Base-by-base conservation (phyloP, 2,329 filamentous ascomycete species). In the Fusarium dimerum region DNA sequence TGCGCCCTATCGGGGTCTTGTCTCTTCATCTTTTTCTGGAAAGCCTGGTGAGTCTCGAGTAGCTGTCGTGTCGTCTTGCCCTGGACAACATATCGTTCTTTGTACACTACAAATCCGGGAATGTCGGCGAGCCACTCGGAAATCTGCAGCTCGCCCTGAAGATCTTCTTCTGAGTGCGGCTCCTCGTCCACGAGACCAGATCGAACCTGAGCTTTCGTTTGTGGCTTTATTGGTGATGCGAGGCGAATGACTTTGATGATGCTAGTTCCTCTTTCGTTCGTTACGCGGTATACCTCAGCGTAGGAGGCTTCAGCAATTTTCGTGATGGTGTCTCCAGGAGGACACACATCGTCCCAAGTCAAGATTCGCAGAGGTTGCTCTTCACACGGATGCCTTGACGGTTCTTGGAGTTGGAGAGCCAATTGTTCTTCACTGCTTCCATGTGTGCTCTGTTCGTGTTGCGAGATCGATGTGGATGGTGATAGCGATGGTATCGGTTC, bases 271-370 rank as follows among this genome's bases (percentile, higher is more conserved):
- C 77, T 73, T 42, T 76, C 73, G 62, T 85, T 86, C 43, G 74
- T 80, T 57, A 87, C 76, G 10, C 83, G 81, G 60, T 86, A 87
- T 10, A 87, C 83, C 64, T 87, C 84, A 6, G 84, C 83, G 59
- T 82, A 87, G 2, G 84, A 87, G 6, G 84, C 84, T 65, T 87
- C 84, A 10, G 84, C 84, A 46, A 87, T 87, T 68, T 87, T 87
- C 41, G 77, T 75, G 45, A 87, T 82, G 36, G 69, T 68, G 61
- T 81, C 78, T 15, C 74, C 76, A 0, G 74, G 69, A 0, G 79
- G 78, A 45, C 83, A 83, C 30, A 87, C 74, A 47, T 86, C 82
- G 30, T 76, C 68, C 84, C 84, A 87, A 1, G 75, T 73, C 40
- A 85, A 68, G 6, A 76, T 62, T 4, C 77, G 74, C 15, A 82